Percentiles rank a stretch among this genome's conserved stretches.
phyloP scores from a whole-genome alignment of 176 grass and related monocot species.

The Phragmites australis region DNA sequence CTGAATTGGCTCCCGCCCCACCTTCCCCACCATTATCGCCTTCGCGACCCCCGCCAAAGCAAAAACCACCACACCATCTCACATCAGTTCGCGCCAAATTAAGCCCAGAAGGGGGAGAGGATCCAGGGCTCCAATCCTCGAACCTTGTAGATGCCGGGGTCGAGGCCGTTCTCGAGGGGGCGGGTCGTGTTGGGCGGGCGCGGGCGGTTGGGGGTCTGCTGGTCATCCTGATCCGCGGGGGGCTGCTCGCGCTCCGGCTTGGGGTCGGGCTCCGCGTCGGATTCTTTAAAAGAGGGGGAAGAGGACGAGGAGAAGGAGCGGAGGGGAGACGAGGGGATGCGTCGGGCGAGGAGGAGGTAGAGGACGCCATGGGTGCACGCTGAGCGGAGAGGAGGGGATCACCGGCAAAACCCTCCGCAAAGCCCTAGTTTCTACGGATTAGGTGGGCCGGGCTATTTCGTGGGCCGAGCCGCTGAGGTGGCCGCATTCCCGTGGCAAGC shows the following conservation, averaged over 20 bases:
- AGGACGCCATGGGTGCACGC: conserved; percentile 48
- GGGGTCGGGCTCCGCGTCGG: conserved; percentile 29
- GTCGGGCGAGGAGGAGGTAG: conserved; percentile 38
- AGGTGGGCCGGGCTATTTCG: background rate
- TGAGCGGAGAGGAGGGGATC: background rate
- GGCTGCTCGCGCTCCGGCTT: conserved; percentile 22
- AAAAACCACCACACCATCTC: background rate
- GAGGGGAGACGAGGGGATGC: conserved; percentile 19
- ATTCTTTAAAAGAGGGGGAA: background rate
- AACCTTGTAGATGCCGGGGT: conserved; percentile 85
- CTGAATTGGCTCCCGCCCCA: conserved; percentile 71
- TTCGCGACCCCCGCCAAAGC: conserved; percentile 29
- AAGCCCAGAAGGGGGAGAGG: background rate
- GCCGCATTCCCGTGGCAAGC: too few relatives aligned
- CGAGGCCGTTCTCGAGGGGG: conserved; percentile 80
- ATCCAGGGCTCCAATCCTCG: conserved; percentile 36
- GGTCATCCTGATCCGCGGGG: conserved; percentile 8
- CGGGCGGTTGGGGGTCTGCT: background rate
- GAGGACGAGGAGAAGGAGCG: conserved; percentile 17
- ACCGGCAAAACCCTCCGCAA: conserved; percentile 43
- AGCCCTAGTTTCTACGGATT: conserved; percentile 43
- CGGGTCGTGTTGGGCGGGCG: conserved; percentile 46
- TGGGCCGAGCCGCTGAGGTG: background rate
- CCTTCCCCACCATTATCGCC: conserved; percentile 88
- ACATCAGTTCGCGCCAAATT: background rate